Percentiles rank a stretch among this genome's conserved stretches.
These are phyloP conservation scores for Cyclostephanos tholiformis DNA, from an alignment of 108 stramenopile genomes.

Conservation along the genomic window DNA sequence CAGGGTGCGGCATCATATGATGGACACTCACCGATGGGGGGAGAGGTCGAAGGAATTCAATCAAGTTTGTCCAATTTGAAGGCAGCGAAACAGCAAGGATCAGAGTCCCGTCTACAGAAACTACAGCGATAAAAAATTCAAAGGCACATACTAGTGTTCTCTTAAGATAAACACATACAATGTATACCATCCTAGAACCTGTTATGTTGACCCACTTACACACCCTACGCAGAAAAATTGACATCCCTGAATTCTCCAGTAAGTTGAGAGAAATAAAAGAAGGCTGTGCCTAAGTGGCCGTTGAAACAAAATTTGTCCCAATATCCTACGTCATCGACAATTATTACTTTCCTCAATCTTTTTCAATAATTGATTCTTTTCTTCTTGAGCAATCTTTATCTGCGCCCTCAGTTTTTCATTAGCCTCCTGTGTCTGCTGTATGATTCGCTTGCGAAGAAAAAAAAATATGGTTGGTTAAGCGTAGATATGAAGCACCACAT, in stretches of 20 bases:
- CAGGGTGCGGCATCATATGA: conserved; percentile 54
- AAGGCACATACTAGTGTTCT: background rate
- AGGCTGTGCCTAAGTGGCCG: background rate
- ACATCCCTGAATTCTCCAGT: background rate
- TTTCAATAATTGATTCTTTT: conserved; percentile 14
- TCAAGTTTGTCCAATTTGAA: conserved; percentile 46
- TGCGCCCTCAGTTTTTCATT: conserved; percentile 24
- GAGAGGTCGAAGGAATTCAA: conserved; percentile 42
- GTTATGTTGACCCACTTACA: background rate
- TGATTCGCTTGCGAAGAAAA: background rate
- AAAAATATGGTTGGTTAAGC: background rate
- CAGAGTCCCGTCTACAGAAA: background rate
- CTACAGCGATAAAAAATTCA: conserved; percentile 4
- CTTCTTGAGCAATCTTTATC: conserved; percentile 25
- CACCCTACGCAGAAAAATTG: background rate
- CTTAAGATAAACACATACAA: background rate
- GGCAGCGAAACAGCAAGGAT: conserved; percentile 30
- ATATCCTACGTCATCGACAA: too few relatives aligned
- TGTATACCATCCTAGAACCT: background rate
- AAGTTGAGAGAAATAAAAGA: too few relatives aligned
- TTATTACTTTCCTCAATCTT: conserved; percentile 24
- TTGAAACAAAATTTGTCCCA: background rate
- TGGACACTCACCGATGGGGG: conserved; percentile 52
- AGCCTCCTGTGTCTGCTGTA: conserved; percentile 25
- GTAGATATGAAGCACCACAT: background rate